Base-by-base conservation (phyloP, 202 grass and related monocot genomes). In the Sporobolus alterniflorus region DNA sequence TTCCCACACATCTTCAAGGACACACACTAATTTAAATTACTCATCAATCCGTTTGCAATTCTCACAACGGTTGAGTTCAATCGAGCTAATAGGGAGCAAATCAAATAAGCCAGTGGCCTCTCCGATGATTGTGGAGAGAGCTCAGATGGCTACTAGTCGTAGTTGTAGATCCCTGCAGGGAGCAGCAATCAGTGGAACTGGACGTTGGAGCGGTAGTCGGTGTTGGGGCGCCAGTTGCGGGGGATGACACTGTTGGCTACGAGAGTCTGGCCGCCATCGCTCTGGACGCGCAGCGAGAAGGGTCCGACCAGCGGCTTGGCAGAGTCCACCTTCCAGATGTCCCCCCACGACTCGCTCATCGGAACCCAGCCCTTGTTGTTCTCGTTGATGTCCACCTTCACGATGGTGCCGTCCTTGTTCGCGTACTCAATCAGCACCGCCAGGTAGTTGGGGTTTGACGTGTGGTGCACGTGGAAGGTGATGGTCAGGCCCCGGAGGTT, bases 281-380 rank as follows among this genome's bases (percentile, higher is more conserved):
- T 81, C 18, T 78, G 82, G 77, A 97, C 65, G 69, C 94, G 87
- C 29, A 97, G 33, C 1, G 94, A 93, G 76, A 88, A 97, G 0
- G 94, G 94, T 0, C 69, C 91, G 5, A 47, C 30, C 69, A 97
- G 82, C 2, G 69, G 49, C 51, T 77, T 76, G 78, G 43, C 78
- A 0, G 86, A 28, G 87, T 91, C 84, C n/a, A 89, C 63, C 52
- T 77, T 68, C 89, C 91, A 97, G 67, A 94, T 78, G 60, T 84
- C 83, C 7, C 94, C 94, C 94, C 91, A 97, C 0, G 91, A 97
- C 9, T 79, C 81, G 10, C 51, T 64, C 94, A 93, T 90, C 2
- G 77, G 7, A 30, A 28, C 32, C 91, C 91, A 97, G 14, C 33
- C 10, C 10, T 20, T 10, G 29, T 73, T 28, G 62, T 30, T 34